These are phyloP conservation scores for Wallacemonas rigidus DNA, from an alignment of 208 protist species.

Conservation along the genomic window DNA sequence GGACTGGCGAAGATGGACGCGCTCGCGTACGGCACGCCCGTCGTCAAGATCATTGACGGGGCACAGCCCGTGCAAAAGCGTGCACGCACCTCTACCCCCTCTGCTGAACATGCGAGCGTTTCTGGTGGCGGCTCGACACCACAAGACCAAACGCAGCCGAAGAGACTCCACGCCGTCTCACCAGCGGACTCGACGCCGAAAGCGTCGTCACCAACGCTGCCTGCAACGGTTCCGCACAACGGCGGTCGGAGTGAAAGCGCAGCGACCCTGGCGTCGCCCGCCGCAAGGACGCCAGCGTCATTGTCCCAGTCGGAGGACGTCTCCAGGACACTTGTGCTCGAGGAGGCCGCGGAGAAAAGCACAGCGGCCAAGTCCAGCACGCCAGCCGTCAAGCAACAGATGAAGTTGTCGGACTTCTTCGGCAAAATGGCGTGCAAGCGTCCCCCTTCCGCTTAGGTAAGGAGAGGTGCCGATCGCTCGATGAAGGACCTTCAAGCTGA, in stretches of 20 bases:
- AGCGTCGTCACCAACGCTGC: background rate
- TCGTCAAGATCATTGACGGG: constrained; percentile 27
- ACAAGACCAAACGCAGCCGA: constrained; percentile 4
- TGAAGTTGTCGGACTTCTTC: constrained; percentile 88
- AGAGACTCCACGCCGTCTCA: background rate
- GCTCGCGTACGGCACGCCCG: constrained; percentile 44
- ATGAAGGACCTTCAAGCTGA: too few relatives aligned
- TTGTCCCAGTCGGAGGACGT: background rate
- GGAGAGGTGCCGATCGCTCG: background rate
- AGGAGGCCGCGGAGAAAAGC: constrained; percentile 4
- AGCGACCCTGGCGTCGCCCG: too few relatives aligned
- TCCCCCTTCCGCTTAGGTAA: background rate
- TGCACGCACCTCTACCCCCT: too few relatives aligned
- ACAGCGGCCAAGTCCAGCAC: background rate
- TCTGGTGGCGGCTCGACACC: background rate
- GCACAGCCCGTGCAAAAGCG: too few relatives aligned
- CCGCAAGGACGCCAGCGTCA: background rate
- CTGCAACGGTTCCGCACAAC: background rate
- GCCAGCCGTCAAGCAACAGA: constrained; percentile 39
- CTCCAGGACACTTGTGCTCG: background rate
- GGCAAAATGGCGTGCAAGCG: constrained; percentile 76
- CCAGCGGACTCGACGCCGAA: background rate
- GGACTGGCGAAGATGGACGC: constrained; percentile 73
- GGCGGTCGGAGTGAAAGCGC: background rate
- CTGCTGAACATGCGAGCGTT: too few relatives aligned